Evolutionary conservation across 768 basidiomycete species (phyloP).

Genomic region (Pluteus cervinus): DNA sequence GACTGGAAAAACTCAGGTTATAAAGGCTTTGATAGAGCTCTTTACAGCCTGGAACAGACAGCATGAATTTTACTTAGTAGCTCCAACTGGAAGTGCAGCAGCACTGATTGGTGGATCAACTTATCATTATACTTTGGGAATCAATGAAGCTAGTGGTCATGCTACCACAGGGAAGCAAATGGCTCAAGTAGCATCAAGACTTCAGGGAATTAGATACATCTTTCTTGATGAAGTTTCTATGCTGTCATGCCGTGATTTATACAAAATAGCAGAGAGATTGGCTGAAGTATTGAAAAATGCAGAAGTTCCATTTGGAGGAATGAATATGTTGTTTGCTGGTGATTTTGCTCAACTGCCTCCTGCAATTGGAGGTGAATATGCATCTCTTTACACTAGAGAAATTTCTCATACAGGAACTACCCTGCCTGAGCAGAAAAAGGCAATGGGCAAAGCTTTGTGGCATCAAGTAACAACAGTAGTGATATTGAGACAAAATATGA

Average conservation of each 20-base stretch:
- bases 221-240: constrained; percentile 41
- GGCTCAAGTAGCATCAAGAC: constrained; percentile 9
- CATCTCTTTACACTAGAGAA: constrained; percentile 15
- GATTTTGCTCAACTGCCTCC: constrained; percentile 41
- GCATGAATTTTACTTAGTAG: constrained; percentile 18
- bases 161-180: constrained; percentile 2
- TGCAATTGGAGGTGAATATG: constrained; percentile 14
- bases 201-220: constrained; percentile 29
- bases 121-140: constrained; percentile 27
- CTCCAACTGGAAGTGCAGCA: constrained; percentile 27
- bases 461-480: constrained; percentile 26
- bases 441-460: constrained; percentile 23
- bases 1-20: constrained; percentile 23
- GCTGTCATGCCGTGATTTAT: constrained; percentile 27
- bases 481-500: constrained; percentile 29
- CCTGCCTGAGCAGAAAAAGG: constrained; percentile 14
- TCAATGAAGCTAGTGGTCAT: constrained; percentile 8
- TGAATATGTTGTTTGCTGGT: constrained; percentile 39
- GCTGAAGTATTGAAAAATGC: constrained; percentile 10
- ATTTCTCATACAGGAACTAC: no score
- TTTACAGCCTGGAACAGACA: constrained; percentile 15
- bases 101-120: constrained; percentile 26
- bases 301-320: constrained; percentile 25
- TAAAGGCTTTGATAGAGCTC: constrained; percentile 16
- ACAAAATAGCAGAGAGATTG: constrained; percentile 18